Conservation (phyloP, 2,329 filamentous ascomycete genomes). For the Fusarium mundagurra region DNA sequence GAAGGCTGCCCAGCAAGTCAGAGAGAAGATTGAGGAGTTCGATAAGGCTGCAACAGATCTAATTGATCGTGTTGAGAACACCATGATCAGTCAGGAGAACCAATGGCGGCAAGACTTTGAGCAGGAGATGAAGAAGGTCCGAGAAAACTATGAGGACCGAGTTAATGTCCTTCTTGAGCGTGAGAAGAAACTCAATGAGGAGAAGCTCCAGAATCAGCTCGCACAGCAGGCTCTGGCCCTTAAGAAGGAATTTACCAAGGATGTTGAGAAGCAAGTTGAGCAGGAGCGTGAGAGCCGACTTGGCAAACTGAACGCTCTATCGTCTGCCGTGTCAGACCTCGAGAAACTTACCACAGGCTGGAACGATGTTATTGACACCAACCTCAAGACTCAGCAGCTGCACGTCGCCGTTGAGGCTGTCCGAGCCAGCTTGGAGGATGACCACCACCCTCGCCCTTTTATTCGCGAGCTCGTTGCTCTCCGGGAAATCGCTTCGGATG, state of each 20-base stretch:
- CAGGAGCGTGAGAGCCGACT: conserved; percentile 87
- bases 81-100: conserved; percentile 82
- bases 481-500: conserved; percentile 87
- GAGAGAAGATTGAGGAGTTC: conserved; percentile 78
- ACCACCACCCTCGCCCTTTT: conserved; percentile 80
- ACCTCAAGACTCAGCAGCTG: conserved; percentile 93
- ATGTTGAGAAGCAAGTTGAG: conserved; percentile 85
- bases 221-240: conserved; percentile 90
- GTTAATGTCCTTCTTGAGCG: conserved; percentile 82
- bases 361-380: conserved; percentile 90
- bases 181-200: conserved; percentile 81
- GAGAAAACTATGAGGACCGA: conserved; percentile 80
- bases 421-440: conserved; percentile 80
- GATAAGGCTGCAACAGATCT: conserved; percentile 88
- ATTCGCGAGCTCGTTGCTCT: conserved; percentile 92
- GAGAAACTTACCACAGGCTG: conserved; percentile 89
- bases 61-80: conserved; percentile 85
- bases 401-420: conserved; percentile 96
- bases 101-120: conserved; percentile 90
- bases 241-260: conserved; percentile 83
- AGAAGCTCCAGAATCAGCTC: conserved; percentile 84
- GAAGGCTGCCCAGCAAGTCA: conserved; percentile 79
- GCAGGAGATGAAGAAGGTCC: conserved; percentile 82
- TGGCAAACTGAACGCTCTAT: conserved; percentile 84
- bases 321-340: conserved; percentile 79